Base-by-base conservation (phyloP, 2,329 filamentous ascomycete genomes). In the Paradendryphiella salina region DNA sequence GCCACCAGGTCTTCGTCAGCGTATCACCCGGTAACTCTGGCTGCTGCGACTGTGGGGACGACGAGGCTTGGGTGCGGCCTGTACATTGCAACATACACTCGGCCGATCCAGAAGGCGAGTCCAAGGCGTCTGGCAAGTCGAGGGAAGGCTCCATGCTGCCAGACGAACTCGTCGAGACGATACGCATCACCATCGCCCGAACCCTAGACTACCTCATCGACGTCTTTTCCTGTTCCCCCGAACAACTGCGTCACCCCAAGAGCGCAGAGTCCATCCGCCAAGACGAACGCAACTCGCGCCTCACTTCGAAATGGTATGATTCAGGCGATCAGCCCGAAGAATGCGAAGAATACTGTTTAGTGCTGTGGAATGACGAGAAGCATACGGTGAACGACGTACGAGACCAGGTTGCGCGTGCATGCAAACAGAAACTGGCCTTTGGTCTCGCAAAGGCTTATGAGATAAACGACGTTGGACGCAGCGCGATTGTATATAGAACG, bases 341-440 rank as follows among this genome's bases (percentile, higher is more conserved):
- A 2, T 81, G 86, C 18, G 83, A 83, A 10, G 90, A 96, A 63
- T 99, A 88, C 72, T 88, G 89, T 4, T 77, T 99, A 36, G 79
- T 96, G 13, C 78, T 99, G 4, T 99, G 94, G 94, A 99, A 99
- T 64, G 94, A 99, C 59, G 94, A 99, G 76, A 99, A 99, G 73
- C 94, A 99, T 71, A 99, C 94, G 0, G 87, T 97, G 35, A 84
- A 86, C 38, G 94, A 99, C 70, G 93, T 99, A 5, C 82, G 87
- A 60, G 85, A 95, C 50, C 93, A 97, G 71, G 90, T 99, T 17
- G 88, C 90, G 3, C 84, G 93, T 58, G 94, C 94, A 41, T 99
- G 94, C 77, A 84, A 83, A 54, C 86, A 89, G 59, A 83, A 85
- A 5, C 77, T 81, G 53, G 79, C 78, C 4, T 88, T 90, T 55